Percentiles rank a stretch among this genome's conserved stretches.
Evolutionary conservation across 108 stramenopile species (phyloP).

Genomic region (Phaeodactylum tricornutum): DNA sequence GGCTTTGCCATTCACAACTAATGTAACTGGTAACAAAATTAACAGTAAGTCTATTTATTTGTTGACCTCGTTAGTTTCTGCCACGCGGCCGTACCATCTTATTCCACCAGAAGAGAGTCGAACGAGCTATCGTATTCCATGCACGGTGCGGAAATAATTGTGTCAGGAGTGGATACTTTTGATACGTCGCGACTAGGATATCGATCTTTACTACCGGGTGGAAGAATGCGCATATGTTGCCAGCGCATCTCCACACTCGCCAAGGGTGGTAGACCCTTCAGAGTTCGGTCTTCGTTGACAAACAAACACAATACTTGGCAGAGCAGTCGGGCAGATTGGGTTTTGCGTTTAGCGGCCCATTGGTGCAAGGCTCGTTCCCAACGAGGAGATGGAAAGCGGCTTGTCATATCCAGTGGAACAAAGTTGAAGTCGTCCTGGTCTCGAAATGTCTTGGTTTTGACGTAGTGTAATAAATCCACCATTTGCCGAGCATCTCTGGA

Average conservation of each 20-base stretch:
- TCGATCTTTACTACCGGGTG: background rate
- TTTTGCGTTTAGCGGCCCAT: background rate
- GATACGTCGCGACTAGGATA: too few relatives aligned
- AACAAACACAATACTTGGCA: background rate
- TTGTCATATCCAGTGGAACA: background rate
- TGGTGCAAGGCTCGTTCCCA: constrained; percentile 8
- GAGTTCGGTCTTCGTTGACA: background rate
- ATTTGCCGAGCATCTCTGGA: background rate
- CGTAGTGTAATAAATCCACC: constrained; percentile 3
- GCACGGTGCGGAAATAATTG: too few relatives aligned
- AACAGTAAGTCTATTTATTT: too few relatives aligned
- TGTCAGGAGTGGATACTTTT: too few relatives aligned
- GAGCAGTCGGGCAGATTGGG: background rate
- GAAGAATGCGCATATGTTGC: background rate
- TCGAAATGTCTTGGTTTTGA: background rate
- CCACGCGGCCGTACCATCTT: too few relatives aligned
- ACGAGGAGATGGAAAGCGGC: constrained; percentile 4
- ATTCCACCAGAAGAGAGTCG: too few relatives aligned
- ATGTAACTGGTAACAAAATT: too few relatives aligned
- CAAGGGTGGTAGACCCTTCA: background rate
- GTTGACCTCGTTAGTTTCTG: too few relatives aligned
- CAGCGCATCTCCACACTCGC: background rate
- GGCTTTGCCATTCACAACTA: too few relatives aligned
- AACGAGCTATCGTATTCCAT: too few relatives aligned
- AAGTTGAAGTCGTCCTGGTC: background rate